Evolutionary conservation across 2,329 filamentous ascomycete species (phyloP), one percentile per base, ranked within the genome.

Genomic region (Penicillium janthinellum): DNA sequence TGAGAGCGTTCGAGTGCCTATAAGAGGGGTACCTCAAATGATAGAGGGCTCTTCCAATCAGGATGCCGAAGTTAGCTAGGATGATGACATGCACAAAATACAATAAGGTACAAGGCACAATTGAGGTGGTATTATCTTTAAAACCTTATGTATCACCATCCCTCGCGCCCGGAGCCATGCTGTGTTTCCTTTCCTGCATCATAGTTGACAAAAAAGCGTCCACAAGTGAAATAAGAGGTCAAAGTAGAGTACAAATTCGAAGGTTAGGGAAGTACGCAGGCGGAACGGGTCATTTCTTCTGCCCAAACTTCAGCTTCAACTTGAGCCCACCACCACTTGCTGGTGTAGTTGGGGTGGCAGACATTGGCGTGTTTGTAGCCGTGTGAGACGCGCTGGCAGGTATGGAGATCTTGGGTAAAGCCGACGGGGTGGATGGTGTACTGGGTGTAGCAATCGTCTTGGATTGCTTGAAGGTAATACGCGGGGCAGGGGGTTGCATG

Each of bases 381-480:
- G 71, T 53, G 54, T 70, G 67, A 42, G 71, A 64, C 28, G 69
- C 65, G 31, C 37, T 53, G 22, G 37, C 71, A 3, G 75, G 73
- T 15, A 77, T 74, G 49, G 72, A 69, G 17, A 76, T 51, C 57
- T 75, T 77, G 22, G 73, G 70, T 10, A 70, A 66, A 39, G 62
- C 52, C 6, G 55, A 64, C 15, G 67, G 59, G 31, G 51, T 53
- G 25, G 73, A 67, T 7, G 74, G 70, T 4, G 72, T 67, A 49
- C 68, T 65, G 31, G 63, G 60, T 10, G 39, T 50, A 7, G 66
- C 42, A 34, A 58, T 64, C 20, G 70, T 66, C 61, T 79, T 79
- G 57, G 75, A 71, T 56, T 77, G 71, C 62, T 79, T 79, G 66
- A 79, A 77, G 15, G 75, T 78, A 59, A 79, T 77, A 38, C 73